These are phyloP conservation scores for Viola pubescens DNA, from an alignment of 441 rosid genomes.

Conservation along the genomic window DNA sequence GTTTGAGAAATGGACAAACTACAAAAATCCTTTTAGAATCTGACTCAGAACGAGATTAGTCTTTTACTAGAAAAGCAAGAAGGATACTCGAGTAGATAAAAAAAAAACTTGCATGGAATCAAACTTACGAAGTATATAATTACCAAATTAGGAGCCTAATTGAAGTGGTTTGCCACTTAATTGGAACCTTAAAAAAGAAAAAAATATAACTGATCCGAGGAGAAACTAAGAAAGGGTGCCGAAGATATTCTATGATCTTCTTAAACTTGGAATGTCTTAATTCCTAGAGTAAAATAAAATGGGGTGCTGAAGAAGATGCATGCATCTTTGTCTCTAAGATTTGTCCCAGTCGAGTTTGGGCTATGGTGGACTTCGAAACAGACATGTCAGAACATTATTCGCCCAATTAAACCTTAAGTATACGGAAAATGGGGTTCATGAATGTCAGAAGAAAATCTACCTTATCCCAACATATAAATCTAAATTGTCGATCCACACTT, in stretches of 20 bases:
- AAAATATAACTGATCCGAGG: background rate
- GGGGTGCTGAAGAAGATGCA: constrained; percentile 16
- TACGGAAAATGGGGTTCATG: constrained; percentile 31
- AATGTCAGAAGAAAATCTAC: constrained; percentile 34
- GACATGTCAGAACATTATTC: constrained; percentile 35
- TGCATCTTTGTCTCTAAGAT: constrained; percentile 29
- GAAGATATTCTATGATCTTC: background rate
- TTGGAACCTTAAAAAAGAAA: background rate
- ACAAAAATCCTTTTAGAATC: too few relatives aligned
- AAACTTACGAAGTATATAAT: too few relatives aligned
- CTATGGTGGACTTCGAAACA: constrained; percentile 10
- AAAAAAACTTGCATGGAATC: too few relatives aligned
- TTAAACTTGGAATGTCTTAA: background rate
- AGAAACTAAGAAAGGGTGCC: too few relatives aligned
- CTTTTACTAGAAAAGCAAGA: too few relatives aligned
- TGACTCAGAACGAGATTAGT: too few relatives aligned
- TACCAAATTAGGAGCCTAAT: too few relatives aligned
- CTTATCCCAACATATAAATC: constrained; percentile 36
- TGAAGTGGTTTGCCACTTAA: too few relatives aligned
- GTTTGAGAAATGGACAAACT: too few relatives aligned
- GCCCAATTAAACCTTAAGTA: constrained; percentile 9
- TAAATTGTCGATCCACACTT: constrained; percentile 19
- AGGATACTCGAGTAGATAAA: too few relatives aligned
- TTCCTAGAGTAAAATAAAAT: too few relatives aligned
- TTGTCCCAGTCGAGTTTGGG: constrained; percentile 11